Evolutionary conservation across 2,329 filamentous ascomycete species (phyloP).

Genomic region (Pseudocercospora musae): DNA sequence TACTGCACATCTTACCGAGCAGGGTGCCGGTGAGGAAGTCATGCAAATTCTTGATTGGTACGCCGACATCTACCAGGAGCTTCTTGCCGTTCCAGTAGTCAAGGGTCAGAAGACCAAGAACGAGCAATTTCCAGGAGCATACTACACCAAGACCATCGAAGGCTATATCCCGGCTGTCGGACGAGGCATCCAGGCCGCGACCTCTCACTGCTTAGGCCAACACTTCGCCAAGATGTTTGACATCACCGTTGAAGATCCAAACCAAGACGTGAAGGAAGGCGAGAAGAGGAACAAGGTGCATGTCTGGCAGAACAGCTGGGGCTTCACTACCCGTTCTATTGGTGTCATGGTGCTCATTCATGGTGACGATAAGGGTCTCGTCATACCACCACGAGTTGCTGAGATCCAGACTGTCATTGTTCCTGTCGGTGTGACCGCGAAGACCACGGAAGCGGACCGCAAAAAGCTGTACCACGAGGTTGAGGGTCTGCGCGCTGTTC

Average conservation of each 20-base stretch:
- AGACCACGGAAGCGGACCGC: conserved; percentile 75
- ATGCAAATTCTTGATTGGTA: conserved; percentile 92
- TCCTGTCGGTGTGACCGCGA: conserved; percentile 89
- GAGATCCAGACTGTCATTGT: conserved; percentile 84
- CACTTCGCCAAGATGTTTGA: conserved; percentile 99
- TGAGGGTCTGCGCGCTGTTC: conserved; percentile 63
- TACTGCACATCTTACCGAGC: conserved; percentile 82
- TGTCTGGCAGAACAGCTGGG: conserved; percentile 99
- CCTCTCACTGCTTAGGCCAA: conserved; percentile 90
- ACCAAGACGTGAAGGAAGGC: conserved; percentile 55
- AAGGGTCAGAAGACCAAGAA: conserved; percentile 94
- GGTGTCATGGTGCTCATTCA: conserved; percentile 99
- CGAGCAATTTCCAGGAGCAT: conserved; percentile 94
- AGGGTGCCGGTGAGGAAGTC: conserved; percentile 79
- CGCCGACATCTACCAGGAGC: conserved; percentile 84
- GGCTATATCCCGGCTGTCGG: conserved; percentile 95
- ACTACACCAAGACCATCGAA: conserved; percentile 96
- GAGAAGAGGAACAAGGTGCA: conserved; percentile 76
- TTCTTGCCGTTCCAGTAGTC: conserved; percentile 91
- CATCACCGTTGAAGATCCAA: conserved; percentile 92
- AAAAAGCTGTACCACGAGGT: conserved; percentile 73
- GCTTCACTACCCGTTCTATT: conserved; percentile 92
- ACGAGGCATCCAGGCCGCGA: conserved; percentile 93
- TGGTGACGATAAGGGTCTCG: conserved; percentile 90
- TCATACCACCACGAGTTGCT: conserved; percentile 85